Evolutionary conservation across 495 filamentous ascomycete species (phyloP), one percentile per base, ranked within the genome.

Genomic region (Halenospora varia): DNA sequence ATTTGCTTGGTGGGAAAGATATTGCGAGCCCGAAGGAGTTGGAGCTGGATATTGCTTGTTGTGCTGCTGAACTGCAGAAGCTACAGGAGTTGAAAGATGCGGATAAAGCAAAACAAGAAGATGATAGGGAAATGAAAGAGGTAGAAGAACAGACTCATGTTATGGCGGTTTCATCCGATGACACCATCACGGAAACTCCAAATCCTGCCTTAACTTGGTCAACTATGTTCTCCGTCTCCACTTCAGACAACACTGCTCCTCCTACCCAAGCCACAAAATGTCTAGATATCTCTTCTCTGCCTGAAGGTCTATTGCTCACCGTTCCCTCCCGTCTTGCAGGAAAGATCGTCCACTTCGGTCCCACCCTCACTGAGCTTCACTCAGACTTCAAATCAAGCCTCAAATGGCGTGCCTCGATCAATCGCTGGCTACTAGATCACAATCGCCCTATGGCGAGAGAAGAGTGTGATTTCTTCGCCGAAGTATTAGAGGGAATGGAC

Each of bases 401-500:
- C 25, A 2, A 10, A 10, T 56, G 53, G 53, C 25, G 19, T 20
- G 2, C 53, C 44, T 35, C 13, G 15, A 56, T 56, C 25, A 56
- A 47, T 15, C 3, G 23, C 13, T 39, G 48, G 15, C 18, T 48
- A 11, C 42, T 20, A 2, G 17, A 6, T 1, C 11, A 26, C 24
- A n/a, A 56, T 9, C 6, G 2, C 9, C 15, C 40, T 18, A 2
- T 0, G 9, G 53, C 53, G n/a, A 47, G 22, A 11, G 53, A 56
- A 29, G 53, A 56, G 18, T 47, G 25, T 23, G 53, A 56, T 18
- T 10, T 48, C 0, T 56, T 56, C 20, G 15, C 48, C 9, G 42
- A 56, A 8, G 15, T 18, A n/a, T 17, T 56, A 41, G 40, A 54
- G 25, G 40, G 45, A 13, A 19, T 24, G 1, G 51, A 25, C 4